Base-by-base conservation (phyloP, 208 protist species). In the Leishmania amazonensis region DNA sequence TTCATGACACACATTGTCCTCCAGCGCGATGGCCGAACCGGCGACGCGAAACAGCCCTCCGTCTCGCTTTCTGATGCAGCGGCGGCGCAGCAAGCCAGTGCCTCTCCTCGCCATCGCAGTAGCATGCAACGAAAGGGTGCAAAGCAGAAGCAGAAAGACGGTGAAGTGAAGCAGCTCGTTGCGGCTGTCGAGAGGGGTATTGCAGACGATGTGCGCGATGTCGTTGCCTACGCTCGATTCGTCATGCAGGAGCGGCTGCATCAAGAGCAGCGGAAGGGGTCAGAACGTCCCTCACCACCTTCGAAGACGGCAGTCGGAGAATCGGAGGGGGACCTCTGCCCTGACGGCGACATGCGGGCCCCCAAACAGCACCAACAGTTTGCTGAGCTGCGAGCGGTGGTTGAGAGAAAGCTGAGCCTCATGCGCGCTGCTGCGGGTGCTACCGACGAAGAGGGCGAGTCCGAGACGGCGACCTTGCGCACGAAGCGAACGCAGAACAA, bases 1-100 rank as follows among this genome's bases (percentile, higher is more conserved):
- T 60, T 75, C 75, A 84, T 90, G 83, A 94, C 88, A n/a, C 65
- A 78, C 11, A 81, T 76, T 0, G 88, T 81, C 1, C 80, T 92
- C 24, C 85, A 86, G 67, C 76, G 81, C 51, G 85, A 89, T 62
- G 83, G 81, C 13, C 84, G 83, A 2, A 42, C 42, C 6, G 75
- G 78, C 35, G 53, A 78, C 54, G 68, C 17, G 24, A 6, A 49
- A 15, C 19, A 1, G 28, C 21, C 68, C 24, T 51, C 68, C 11
- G 28, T 53, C 28, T 53, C 42, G 28, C 15, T 31, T 74, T 5
- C 68, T 7, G 24, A 24, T 35, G 68, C 68, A 53, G 38, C 68
- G 28, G 40, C 31, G 28, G 7, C 28, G 17, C 73, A 62, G n/a
- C 73, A 76, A 57, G 31, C 2, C 4, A 62, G 51, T 5, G 31